Evolutionary conservation across 352 stramenopile genomes (phyloP), one percentile per base, ranked within the genome.

Genomic region (Pythium volutum): DNA sequence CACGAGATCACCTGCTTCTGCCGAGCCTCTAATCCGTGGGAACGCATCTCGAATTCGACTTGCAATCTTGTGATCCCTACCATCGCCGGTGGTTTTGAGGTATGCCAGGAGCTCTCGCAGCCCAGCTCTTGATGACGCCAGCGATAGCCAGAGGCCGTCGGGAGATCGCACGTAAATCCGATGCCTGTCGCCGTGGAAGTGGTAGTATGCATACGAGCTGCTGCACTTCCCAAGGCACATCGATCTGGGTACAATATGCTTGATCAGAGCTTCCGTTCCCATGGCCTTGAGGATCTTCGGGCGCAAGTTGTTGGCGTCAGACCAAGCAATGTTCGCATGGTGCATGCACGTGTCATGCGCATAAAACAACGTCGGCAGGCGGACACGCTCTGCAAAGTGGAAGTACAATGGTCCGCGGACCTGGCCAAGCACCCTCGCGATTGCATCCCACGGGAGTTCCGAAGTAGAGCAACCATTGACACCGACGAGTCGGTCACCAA

Each of bases 291-390:
- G 61, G 6, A 92, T 63, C 58, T 76, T 74, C 36, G 73, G 70
- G 36, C 78, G 43, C 45, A 91, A 55, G 48, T 61, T 64, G 39
- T 76, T 71, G 27, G 79, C 88, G 59, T 88, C 78, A 2, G 71
- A 81, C 70, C 81, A 82, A n/a, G 81, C 82, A 26, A 70, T 29
- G 48, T 94, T 94, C 4, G 75, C 77, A 61, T 64, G 70, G 39
- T 87, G 69, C n/a, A 81, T 59, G 34, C 84, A 93, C 18, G 49
- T 55, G 64, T 81, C 73, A 41, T 93, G 84, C 14, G 83, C 80
- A 46, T 67, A 43, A 25, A 92, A 53, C 49, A 78, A 39, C 5
- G 67, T 76, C 18, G 53, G 41, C 22, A 61, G 36, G 46, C 55
- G 62, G 10, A 74, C 66, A 18, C 60, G 63, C 7, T 66, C 61